A percentile compares a stretch with the other conserved stretches of the same genome.
phyloP scores from a whole-genome alignment of 495 filamentous ascomycete genomes.

The Geopyxis carbonaria region DNA sequence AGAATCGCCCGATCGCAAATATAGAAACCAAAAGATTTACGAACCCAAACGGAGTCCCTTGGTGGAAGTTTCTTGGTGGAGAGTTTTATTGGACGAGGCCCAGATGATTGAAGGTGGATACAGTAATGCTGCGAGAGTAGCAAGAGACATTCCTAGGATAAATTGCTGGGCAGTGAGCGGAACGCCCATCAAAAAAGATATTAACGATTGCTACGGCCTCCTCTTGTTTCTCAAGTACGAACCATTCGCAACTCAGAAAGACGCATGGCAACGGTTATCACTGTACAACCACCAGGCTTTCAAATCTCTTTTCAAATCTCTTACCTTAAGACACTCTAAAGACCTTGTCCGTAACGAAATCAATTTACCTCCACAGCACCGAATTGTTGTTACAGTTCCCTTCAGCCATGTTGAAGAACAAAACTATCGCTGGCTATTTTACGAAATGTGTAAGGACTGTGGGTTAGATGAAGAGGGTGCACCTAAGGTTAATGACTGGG shows the following conservation, averaged over 20 bases:
- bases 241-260: slow-evolving; percentile 47
- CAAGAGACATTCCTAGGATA: slow-evolving; percentile 58
- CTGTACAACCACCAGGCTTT: slow-evolving; percentile 41
- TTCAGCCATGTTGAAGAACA: slow-evolving; percentile 82
- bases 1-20: slow-evolving; percentile 43
- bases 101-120: slow-evolving; percentile 88
- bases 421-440: slow-evolving; percentile 55
- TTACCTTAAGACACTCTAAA: slow-evolving; percentile 78
- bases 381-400: slow-evolving; percentile 73
- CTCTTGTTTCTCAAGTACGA: slow-evolving; percentile 64
- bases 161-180: slow-evolving; percentile 91
- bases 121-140: slow-evolving; percentile 64
- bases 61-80: slow-evolving; percentile 71
- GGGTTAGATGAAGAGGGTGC: slow-evolving; percentile 47
- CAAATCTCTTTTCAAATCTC: slow-evolving; percentile 41
- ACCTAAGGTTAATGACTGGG: slow-evolving; percentile 43
- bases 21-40: slow-evolving; percentile 51
- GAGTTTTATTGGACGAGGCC: slow-evolving; percentile 83
- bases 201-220: slow-evolving; percentile 50
- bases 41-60: slow-evolving; percentile 55
- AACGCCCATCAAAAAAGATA: slow-evolving; percentile 66
- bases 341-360: slow-evolving; percentile 56
- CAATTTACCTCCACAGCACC: slow-evolving; percentile 54
- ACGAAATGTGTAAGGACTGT: slow-evolving; percentile 51
- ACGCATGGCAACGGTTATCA: slow-evolving; percentile 19